phyloP scores from a whole-genome alignment of 2,329 filamentous ascomycete species.

The Cercospora citrullina region DNA sequence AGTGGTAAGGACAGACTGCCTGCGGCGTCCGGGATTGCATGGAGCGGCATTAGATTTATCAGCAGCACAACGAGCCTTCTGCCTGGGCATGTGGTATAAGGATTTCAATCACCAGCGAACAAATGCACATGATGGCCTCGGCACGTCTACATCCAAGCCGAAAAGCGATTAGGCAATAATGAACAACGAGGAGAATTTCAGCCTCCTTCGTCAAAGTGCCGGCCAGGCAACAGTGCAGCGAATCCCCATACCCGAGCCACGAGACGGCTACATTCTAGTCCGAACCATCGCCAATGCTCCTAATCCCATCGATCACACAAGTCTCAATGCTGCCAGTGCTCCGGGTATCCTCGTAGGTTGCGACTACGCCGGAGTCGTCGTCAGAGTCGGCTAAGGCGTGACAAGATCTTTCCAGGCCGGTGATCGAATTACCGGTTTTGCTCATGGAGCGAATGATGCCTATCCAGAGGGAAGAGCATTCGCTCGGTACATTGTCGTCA shows the following conservation, averaged over 20 bases:
- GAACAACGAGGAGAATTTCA: not conserved
- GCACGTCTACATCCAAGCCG: not conserved
- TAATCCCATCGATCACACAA: not conserved
- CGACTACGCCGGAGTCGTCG: not conserved
- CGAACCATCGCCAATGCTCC: not conserved
- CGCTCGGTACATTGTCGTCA: not conserved
- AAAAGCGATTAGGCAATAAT: not conserved
- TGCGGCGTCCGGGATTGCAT: not conserved
- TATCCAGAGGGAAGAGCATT: not conserved
- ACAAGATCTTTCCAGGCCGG: not conserved
- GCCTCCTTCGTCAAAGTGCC: not conserved
- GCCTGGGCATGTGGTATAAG: not conserved
- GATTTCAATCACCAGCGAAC: not conserved
- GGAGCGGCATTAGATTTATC: not conserved
- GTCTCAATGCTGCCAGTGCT: not conserved
- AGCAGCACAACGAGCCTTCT: not conserved
- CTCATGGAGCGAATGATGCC: not conserved
- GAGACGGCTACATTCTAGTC: not conserved
- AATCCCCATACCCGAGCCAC: not conserved
- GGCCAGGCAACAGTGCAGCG: not conserved
- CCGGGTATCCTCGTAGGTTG: not conserved
- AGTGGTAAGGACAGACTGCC: no score
- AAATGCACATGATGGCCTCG: not conserved
- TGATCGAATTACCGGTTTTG: not conserved
- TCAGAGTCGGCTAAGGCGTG: not conserved